These are phyloP conservation scores for Aspergillus novoparasiticus DNA, from an alignment of 2,329 filamentous ascomycete species.

Conservation along the genomic window DNA sequence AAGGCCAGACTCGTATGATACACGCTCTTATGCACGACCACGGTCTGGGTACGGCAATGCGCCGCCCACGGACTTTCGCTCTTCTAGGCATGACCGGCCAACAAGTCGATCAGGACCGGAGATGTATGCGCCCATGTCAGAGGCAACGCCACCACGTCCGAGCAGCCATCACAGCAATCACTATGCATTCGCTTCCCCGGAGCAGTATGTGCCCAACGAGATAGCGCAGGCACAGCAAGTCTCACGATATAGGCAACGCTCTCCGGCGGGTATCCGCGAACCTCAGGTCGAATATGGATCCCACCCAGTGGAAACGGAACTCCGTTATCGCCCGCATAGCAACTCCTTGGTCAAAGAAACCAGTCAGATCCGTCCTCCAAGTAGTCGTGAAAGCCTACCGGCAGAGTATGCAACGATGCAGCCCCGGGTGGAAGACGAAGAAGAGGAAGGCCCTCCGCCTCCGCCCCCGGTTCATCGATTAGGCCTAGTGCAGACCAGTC, in stretches of 20 bases:
- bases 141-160: slow-evolving; percentile 14
- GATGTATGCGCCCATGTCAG: slow-evolving; percentile 11
- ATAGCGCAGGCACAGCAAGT: slow-evolving; percentile 23
- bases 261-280: slow-evolving; percentile 21
- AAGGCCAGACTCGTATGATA: slow-evolving; percentile 23
- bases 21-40: slow-evolving; percentile 25
- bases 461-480: slow-evolving; percentile 41
- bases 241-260: slow-evolving; percentile 23
- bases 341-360: slow-evolving; percentile 27
- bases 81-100: slow-evolving; percentile 23
- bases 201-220: slow-evolving; percentile 31
- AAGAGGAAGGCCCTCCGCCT: slow-evolving; percentile 40
- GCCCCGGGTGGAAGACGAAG: slow-evolving; percentile 51
- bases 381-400: slow-evolving; percentile 34
- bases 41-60: slow-evolving; percentile 29
- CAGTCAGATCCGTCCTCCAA: slow-evolving; percentile 27
- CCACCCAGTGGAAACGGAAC: slow-evolving; percentile 19
- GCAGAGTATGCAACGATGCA: slow-evolving; percentile 49
- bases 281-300: slow-evolving; percentile 23
- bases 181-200: slow-evolving; percentile 22
- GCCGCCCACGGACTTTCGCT: slow-evolving; percentile 26
- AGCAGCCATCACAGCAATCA: slow-evolving; percentile 19
- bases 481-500: slow-evolving; percentile 30
- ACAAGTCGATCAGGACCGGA: slow-evolving; percentile 17
- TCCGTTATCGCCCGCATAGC: slow-evolving; percentile 30